Evolutionary conservation across 2,329 filamentous ascomycete species (phyloP).

Genomic region (Didymosphaeria variabile): DNA sequence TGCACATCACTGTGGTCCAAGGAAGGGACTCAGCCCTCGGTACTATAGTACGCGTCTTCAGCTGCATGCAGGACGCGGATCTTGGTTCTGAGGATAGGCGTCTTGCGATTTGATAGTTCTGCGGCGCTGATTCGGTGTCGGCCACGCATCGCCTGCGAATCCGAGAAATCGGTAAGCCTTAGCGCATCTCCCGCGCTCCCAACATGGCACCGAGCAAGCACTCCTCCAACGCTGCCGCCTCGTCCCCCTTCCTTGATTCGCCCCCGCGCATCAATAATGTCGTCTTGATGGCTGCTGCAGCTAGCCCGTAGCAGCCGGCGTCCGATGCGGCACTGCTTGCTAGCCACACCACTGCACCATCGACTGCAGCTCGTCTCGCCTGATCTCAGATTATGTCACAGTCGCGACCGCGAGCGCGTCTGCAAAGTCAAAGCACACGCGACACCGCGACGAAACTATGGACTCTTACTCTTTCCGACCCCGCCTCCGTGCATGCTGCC

Average conservation of each 20-base stretch:
- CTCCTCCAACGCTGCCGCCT: slow-evolving; percentile 32
- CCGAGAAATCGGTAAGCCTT: slow-evolving; percentile 30
- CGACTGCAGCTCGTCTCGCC: slow-evolving; percentile 15
- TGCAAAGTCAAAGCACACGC: slow-evolving; percentile 39
- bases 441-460: slow-evolving; percentile 39
- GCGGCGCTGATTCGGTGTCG: slow-evolving; percentile 34
- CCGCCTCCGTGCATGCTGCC: slow-evolving; percentile 34
- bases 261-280: slow-evolving; percentile 12
- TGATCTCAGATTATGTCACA: slow-evolving; percentile 37
- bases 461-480: slow-evolving; percentile 36
- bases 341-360: slow-evolving; percentile 13
- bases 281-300: slow-evolving; percentile 34
- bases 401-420: slow-evolving; percentile 43
- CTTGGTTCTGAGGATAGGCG: slow-evolving; percentile 22
- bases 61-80: slow-evolving; percentile 18
- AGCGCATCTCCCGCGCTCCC: slow-evolving; percentile 38
- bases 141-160: slow-evolving; percentile 32
- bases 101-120: slow-evolving; percentile 27
- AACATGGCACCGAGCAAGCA: slow-evolving; percentile 35
- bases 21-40: background rate
- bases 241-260: slow-evolving; percentile 36
- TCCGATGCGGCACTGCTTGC: slow-evolving; percentile 32
- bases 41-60: slow-evolving; percentile 4
- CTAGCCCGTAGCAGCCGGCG: slow-evolving; percentile 38
- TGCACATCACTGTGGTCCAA: background rate